These are phyloP conservation scores for Torulaspora delbrueckii DNA, from an alignment of 805 yeast species.

Conservation along the genomic window DNA sequence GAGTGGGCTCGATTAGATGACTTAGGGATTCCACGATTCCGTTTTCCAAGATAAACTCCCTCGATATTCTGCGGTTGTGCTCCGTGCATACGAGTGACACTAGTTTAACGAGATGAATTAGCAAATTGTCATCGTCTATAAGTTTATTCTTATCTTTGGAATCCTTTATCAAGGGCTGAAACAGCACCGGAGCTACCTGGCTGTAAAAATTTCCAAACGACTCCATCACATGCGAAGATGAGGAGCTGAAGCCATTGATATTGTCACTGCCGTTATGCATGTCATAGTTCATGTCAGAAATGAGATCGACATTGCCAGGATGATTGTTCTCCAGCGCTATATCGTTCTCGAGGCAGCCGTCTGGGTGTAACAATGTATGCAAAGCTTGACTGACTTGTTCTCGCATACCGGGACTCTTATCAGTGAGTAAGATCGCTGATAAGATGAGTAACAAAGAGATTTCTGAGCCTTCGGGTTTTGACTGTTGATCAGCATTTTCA, in stretches of 20 bases:
- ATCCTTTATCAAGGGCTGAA: slow-evolving; percentile 41
- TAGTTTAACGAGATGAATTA: slow-evolving; percentile 64
- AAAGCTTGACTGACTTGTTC: slow-evolving; percentile 83
- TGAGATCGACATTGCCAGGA: slow-evolving; percentile 12
- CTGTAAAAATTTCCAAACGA: slow-evolving; percentile 54
- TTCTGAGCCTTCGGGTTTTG: slow-evolving; percentile 37
- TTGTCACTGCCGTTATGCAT: slow-evolving; percentile 7
- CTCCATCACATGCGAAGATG: slow-evolving; percentile 25
- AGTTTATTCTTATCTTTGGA: slow-evolving; percentile 6
- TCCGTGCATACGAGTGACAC: slow-evolving; percentile 60
- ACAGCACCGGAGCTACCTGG: slow-evolving; percentile 55
- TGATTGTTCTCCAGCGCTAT: slow-evolving; percentile 10
- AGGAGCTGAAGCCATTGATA: slow-evolving; percentile 1
- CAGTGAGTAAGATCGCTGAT: slow-evolving; percentile 56
- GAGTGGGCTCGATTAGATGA: slow-evolving; percentile 39
- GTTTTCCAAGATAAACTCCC: slow-evolving; percentile 59
- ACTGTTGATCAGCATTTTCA: not conserved
- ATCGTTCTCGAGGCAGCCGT: slow-evolving; percentile 28
- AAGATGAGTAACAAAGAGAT: slow-evolving; percentile 54
- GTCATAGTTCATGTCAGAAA: slow-evolving; percentile 7
- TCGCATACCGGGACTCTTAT: slow-evolving; percentile 64
- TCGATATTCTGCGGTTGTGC: slow-evolving; percentile 54
- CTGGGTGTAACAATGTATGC: slow-evolving; percentile 64
- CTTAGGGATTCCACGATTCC: slow-evolving; percentile 54
- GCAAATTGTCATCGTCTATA: slow-evolving; percentile 39